Evolutionary conservation across 306 rosid genomes (phyloP).

Genomic region (Urtica urens): DNA sequence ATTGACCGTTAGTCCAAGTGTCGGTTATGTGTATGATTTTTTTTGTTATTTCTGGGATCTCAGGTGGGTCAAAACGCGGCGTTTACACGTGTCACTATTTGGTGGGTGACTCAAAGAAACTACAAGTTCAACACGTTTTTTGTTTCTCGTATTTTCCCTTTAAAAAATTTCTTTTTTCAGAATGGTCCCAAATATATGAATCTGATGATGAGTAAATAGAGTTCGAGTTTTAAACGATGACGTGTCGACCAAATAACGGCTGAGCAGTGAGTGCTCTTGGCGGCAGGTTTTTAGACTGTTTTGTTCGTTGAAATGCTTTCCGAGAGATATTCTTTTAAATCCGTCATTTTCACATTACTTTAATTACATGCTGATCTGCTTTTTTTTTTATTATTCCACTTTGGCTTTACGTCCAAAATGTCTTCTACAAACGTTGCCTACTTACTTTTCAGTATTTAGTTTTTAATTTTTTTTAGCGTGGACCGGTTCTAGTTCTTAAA

Average conservation of each 20-base stretch:
- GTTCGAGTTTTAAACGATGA: not conserved
- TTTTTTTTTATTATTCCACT: too few relatives aligned
- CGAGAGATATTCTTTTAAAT: too few relatives aligned
- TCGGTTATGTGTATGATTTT: constrained; percentile 4
- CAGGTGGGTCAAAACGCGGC: constrained; percentile 10
- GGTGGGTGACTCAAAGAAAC: not conserved
- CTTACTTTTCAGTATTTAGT: too few relatives aligned
- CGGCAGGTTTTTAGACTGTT: constrained; percentile 17
- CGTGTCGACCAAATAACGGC: constrained; percentile 7
- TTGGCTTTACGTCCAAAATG: too few relatives aligned
- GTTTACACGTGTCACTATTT: not conserved
- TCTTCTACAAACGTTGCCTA: too few relatives aligned
- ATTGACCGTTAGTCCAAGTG: constrained; percentile 10
- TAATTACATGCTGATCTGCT: too few relatives aligned
- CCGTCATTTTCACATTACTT: too few relatives aligned
- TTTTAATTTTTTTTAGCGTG: too few relatives aligned
- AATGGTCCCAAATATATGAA: not conserved
- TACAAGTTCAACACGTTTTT: not conserved
- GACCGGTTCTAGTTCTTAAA: too few relatives aligned
- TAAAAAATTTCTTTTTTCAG: too few relatives aligned
- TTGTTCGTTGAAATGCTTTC: too few relatives aligned
- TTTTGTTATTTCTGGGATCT: not conserved
- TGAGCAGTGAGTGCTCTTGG: constrained; percentile 5
- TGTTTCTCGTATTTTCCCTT: too few relatives aligned
- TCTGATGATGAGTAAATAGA: not conserved